A percentile compares a stretch with the other conserved stretches of the same genome.
These are phyloP conservation scores for Pseudozyma flocculosa DNA, from an alignment of 1,284 basidiomycete genomes.

Conservation along the genomic window DNA sequence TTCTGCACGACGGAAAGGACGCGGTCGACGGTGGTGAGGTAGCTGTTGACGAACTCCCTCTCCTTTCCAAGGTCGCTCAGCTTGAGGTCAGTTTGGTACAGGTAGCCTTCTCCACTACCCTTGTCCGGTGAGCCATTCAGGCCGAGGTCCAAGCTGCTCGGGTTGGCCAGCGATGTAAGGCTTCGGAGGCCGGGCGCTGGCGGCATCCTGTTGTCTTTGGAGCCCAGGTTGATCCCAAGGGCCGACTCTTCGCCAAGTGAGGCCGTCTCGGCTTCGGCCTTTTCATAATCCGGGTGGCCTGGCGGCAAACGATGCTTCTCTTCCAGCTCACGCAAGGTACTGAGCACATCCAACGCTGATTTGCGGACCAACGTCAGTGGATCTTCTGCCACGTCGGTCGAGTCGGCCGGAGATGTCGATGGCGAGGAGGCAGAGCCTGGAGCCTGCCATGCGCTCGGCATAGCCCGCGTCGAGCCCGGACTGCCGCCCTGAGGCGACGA, in stretches of 20 bases:
- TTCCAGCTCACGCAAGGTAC: slow-evolving; percentile 66
- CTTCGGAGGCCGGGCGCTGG: not conserved
- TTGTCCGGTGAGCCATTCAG: not conserved
- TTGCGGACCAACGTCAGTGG: slow-evolving; percentile 69
- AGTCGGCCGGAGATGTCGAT: not conserved
- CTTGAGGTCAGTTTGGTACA: slow-evolving; percentile 70
- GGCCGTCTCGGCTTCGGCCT: slow-evolving; percentile 14
- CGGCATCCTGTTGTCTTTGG: not conserved
- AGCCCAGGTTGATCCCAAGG: not conserved
- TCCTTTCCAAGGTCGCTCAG: slow-evolving; percentile 66
- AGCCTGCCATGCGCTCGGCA: not conserved
- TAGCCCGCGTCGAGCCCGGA: not conserved
- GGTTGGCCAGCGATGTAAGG: not conserved
- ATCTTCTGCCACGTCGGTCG: slow-evolving; percentile 57
- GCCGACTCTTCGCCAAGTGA: not conserved
- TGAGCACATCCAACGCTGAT: slow-evolving; percentile 73
- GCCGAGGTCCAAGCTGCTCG: slow-evolving; percentile 1
- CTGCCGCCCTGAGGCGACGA: not conserved
- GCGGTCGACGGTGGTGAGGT: slow-evolving; percentile 16
- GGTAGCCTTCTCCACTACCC: slow-evolving; percentile 68
- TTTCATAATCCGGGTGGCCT: slow-evolving; percentile 24
- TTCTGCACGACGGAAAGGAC: slow-evolving; percentile 8
- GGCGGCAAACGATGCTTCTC: slow-evolving; percentile 38
- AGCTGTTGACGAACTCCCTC: slow-evolving; percentile 54
- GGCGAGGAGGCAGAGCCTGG: not conserved